Evolutionary conservation across 2,329 filamentous ascomycete species (phyloP).

Genomic region (Verticillium klebahnii): DNA sequence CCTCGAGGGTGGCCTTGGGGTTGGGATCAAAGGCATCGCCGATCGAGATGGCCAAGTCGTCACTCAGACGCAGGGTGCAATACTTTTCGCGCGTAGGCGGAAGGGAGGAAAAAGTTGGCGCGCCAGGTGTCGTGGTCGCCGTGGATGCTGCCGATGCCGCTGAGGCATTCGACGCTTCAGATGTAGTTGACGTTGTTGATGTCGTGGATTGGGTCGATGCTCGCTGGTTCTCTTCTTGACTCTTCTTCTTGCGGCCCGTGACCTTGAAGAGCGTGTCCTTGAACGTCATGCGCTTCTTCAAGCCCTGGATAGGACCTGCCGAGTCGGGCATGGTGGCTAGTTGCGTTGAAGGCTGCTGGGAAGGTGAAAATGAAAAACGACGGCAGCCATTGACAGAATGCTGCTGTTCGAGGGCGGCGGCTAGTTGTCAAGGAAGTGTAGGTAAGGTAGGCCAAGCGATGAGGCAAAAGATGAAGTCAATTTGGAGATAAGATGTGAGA

Average conservation of each 20-base stretch:
- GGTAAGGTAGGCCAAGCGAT: background rate
- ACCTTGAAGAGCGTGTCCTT: slow-evolving; percentile 1
- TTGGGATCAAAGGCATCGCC: slow-evolving; percentile 13
- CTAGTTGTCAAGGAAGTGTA: background rate
- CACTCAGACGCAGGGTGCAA: slow-evolving; percentile 10
- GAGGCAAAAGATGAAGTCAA: background rate
- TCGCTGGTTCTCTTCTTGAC: background rate
- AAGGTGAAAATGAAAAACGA: background rate
- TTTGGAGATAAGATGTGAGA: background rate
- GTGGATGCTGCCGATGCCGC: background rate
- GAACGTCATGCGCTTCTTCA: slow-evolving; percentile 4
- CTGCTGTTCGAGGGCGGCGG: background rate
- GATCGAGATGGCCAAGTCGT: slow-evolving; percentile 11
- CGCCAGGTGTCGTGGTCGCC: background rate
- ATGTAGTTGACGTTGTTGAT: background rate
- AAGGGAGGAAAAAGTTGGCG: background rate
- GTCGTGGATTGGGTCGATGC: background rate
- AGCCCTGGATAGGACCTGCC: background rate
- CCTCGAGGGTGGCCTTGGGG: slow-evolving; percentile 6
- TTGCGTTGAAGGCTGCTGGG: slow-evolving; percentile 2
- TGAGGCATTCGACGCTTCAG: background rate
- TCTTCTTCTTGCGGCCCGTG: background rate
- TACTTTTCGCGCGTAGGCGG: slow-evolving; percentile 9
- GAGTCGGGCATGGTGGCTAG: background rate
- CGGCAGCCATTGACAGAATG: background rate